Conservation (phyloP, 2,329 filamentous ascomycete species). For the Aspergillus novoparasiticus region DNA sequence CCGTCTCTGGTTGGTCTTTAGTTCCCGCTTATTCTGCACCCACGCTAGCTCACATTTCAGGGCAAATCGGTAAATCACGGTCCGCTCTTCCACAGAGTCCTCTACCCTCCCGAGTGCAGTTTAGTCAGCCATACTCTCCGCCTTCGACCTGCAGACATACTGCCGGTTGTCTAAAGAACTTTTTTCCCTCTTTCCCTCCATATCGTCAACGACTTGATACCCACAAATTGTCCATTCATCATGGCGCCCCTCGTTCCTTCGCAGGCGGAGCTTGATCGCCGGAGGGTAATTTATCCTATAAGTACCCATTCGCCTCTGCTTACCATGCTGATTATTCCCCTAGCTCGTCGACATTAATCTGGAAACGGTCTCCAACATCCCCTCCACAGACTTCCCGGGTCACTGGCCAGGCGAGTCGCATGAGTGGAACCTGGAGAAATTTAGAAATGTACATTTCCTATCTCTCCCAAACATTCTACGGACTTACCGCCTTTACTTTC, state of each 20-base stretch:
- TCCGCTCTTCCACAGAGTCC: neutral
- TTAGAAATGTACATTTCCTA: slow-evolving; percentile 57
- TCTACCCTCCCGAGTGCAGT: slow-evolving; percentile 9
- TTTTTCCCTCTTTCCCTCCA: slow-evolving; percentile 34
- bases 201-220: slow-evolving; percentile 24
- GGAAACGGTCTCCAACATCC: slow-evolving; percentile 87
- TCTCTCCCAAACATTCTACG: neutral
- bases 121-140: slow-evolving; percentile 24
- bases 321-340: slow-evolving; percentile 19
- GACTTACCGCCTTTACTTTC: neutral
- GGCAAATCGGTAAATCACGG: neutral
- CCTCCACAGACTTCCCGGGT: slow-evolving; percentile 87
- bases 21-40: slow-evolving; percentile 21
- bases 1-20: slow-evolving; percentile 35
- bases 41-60: slow-evolving; percentile 2
- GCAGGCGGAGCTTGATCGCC: slow-evolving; percentile 46
- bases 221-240: slow-evolving; percentile 18
- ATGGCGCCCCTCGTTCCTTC: slow-evolving; percentile 49
- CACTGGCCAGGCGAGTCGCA: slow-evolving; percentile 89
- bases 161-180: slow-evolving; percentile 36
- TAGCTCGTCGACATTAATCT: slow-evolving; percentile 84
- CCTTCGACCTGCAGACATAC: slow-evolving; percentile 32
- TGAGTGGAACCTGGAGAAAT: slow-evolving; percentile 74
- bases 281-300: slow-evolving; percentile 38
- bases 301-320: neutral